These are phyloP conservation scores for Fonsecaea multimorphosa DNA, from an alignment of 2,329 filamentous ascomycete genomes.

Conservation along the genomic window DNA sequence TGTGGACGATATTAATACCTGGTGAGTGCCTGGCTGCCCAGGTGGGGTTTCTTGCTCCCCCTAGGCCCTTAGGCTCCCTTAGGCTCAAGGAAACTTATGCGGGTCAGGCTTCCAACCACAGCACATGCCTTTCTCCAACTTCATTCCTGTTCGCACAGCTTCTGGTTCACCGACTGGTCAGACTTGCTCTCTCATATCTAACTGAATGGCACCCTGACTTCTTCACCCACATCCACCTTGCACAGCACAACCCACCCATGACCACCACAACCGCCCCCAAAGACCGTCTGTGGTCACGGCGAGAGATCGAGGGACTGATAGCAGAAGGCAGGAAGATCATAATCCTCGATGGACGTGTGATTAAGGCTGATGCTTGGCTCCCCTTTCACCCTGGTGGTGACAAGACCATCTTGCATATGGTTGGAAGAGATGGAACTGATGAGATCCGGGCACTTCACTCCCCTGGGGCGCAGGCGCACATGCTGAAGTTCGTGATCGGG, in stretches of 20 bases:
- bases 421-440: slow-evolving; percentile 91
- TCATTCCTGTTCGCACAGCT: background rate
- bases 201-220: background rate
- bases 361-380: slow-evolving; percentile 89
- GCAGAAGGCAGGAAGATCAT: slow-evolving; percentile 79
- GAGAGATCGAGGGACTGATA: slow-evolving; percentile 80
- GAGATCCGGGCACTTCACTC: slow-evolving; percentile 92
- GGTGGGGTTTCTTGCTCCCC: no score
- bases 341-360: slow-evolving; percentile 78
- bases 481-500: slow-evolving; percentile 84
- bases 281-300: slow-evolving; percentile 61
- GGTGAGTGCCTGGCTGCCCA: no score
- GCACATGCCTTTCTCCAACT: background rate
- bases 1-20: no score
- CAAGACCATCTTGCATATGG: slow-evolving; percentile 89
- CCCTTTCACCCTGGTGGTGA: slow-evolving; percentile 90
- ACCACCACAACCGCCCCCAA: slow-evolving; percentile 44
- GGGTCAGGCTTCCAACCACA: background rate
- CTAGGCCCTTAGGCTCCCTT: no score
- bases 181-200: background rate
- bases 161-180: background rate
- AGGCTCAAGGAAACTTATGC: slow-evolving; percentile 15
- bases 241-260: slow-evolving; percentile 17
- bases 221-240: background rate
- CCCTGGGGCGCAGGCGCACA: slow-evolving; percentile 72